A percentile compares a stretch with the other conserved stretches of the same genome.
These are phyloP conservation scores for Colletotrichum musicola DNA, from an alignment of 2,329 filamentous ascomycete species.

Conservation along the genomic window DNA sequence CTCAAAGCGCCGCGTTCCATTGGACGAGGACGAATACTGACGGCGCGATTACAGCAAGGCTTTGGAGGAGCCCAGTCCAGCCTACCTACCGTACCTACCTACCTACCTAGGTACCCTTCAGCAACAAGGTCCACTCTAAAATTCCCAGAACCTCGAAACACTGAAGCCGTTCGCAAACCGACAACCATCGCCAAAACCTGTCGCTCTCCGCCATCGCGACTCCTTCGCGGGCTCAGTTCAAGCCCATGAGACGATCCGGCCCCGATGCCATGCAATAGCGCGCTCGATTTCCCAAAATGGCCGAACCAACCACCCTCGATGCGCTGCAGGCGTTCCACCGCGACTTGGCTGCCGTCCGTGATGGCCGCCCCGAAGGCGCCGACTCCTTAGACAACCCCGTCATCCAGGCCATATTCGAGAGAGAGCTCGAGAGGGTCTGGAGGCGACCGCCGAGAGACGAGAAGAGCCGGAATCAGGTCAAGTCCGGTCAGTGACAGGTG, in stretches of 20 bases:
- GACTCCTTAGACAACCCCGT: slow-evolving; percentile 79
- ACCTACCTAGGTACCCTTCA: background rate
- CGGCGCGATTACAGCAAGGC: slow-evolving; percentile 19
- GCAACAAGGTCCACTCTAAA: slow-evolving; percentile 37
- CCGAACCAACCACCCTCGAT: slow-evolving; percentile 78
- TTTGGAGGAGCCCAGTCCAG: slow-evolving; percentile 1
- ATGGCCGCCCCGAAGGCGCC: slow-evolving; percentile 71
- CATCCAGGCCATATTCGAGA: slow-evolving; percentile 77
- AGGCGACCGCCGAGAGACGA: slow-evolving; percentile 82
- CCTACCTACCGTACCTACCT: too few species aligned
- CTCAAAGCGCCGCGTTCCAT: slow-evolving; percentile 7
- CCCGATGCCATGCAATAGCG: slow-evolving; percentile 60
- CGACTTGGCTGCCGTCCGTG: slow-evolving; percentile 82
- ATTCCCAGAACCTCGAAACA: slow-evolving; percentile 37
- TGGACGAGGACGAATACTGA: slow-evolving; percentile 20
- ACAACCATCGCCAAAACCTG: slow-evolving; percentile 4
- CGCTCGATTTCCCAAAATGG: slow-evolving; percentile 67
- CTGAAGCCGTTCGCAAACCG: slow-evolving; percentile 21
- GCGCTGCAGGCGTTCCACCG: slow-evolving; percentile 87
- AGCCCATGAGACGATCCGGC: slow-evolving; percentile 34
- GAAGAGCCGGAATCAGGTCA: slow-evolving; percentile 78
- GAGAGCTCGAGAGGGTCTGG: slow-evolving; percentile 78
- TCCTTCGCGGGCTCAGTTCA: slow-evolving; percentile 26
- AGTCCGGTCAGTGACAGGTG: slow-evolving; percentile 67
- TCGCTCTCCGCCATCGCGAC: slow-evolving; percentile 34